Evolutionary conservation across 495 filamentous ascomycete species (phyloP).

Genomic region (Xylaria telfairii): DNA sequence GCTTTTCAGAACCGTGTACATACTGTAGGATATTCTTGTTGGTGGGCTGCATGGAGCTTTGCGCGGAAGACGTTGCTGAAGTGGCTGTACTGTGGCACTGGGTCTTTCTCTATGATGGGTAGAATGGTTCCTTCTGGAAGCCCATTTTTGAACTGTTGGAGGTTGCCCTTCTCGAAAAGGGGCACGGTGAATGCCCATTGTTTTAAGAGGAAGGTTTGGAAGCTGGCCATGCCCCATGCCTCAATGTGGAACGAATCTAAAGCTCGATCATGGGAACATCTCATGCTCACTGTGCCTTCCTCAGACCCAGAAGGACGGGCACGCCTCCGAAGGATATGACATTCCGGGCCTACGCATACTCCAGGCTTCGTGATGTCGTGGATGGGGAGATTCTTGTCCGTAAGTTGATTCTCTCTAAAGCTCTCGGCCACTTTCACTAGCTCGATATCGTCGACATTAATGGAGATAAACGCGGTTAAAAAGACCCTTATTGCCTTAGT

Average conservation of each 20-base stretch:
- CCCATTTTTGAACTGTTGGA: conserved; percentile 20
- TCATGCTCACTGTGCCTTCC: not conserved
- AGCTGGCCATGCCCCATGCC: not conserved
- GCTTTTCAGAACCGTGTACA: not conserved
- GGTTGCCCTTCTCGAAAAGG: conserved; percentile 3
- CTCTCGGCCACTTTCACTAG: not conserved
- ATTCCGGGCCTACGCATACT: not conserved
- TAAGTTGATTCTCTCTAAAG: not conserved
- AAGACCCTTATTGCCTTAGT: not conserved
- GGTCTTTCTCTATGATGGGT: conserved; percentile 19
- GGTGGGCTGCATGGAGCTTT: not conserved
- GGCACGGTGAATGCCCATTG: conserved; percentile 1
- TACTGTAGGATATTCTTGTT: not conserved
- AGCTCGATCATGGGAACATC: not conserved
- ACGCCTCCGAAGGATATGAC: not conserved
- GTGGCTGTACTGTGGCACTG: not conserved
- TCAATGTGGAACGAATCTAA: not conserved
- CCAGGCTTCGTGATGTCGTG: not conserved
- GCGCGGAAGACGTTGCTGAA: conserved; percentile 10
- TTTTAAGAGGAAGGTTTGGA: not conserved
- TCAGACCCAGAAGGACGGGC: not conserved
- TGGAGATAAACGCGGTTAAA: not conserved
- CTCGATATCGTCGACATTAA: not conserved
- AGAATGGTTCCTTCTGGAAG: conserved; percentile 17
- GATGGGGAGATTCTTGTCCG: conserved; percentile 7